A percentile compares a stretch with the other conserved stretches of the same genome.
Evolutionary conservation across 345 rosid species (phyloP).

Genomic region (Physaria fendleri): DNA sequence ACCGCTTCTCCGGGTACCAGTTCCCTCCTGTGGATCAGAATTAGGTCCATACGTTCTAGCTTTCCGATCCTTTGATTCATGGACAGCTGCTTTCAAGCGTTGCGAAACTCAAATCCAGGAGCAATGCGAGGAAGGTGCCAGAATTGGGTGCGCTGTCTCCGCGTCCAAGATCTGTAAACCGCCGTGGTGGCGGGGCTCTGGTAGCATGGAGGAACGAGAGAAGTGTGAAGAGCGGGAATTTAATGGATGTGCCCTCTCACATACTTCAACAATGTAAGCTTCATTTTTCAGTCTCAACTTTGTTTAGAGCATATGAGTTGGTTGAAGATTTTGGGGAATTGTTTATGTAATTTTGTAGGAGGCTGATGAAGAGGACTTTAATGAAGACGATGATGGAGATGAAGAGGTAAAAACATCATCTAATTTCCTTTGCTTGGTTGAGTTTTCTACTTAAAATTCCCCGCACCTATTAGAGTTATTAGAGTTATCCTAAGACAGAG

Average conservation of each 20-base stretch:
- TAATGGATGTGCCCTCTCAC: no score
- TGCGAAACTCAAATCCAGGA: conserved; percentile 39
- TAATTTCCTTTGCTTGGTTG: background rate
- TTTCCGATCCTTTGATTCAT: conserved; percentile 52
- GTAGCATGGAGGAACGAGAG: no score
- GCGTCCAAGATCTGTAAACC: no score
- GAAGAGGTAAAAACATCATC: conserved; percentile 40
- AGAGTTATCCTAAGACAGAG: background rate
- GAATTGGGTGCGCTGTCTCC: conserved; percentile 60
- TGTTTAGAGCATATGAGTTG: background rate
- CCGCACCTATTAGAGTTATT: background rate
- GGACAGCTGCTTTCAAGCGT: conserved; percentile 50
- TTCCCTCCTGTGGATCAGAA: conserved; percentile 33
- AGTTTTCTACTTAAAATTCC: background rate
- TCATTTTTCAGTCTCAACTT: background rate
- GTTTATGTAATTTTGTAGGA: conserved; percentile 37
- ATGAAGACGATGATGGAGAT: conserved; percentile 43
- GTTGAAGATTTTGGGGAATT: background rate
- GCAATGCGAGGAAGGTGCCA: conserved; percentile 76
- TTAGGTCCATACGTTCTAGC: conserved; percentile 60
- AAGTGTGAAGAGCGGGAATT: no score
- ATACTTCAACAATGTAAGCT: conserved; percentile 71
- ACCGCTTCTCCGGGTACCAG: conserved; percentile 69
- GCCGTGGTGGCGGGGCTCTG: no score
- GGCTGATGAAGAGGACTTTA: conserved; percentile 62